Evolutionary conservation across 257 asterid genomes (phyloP).

Genomic region (Scutellaria barbata): DNA sequence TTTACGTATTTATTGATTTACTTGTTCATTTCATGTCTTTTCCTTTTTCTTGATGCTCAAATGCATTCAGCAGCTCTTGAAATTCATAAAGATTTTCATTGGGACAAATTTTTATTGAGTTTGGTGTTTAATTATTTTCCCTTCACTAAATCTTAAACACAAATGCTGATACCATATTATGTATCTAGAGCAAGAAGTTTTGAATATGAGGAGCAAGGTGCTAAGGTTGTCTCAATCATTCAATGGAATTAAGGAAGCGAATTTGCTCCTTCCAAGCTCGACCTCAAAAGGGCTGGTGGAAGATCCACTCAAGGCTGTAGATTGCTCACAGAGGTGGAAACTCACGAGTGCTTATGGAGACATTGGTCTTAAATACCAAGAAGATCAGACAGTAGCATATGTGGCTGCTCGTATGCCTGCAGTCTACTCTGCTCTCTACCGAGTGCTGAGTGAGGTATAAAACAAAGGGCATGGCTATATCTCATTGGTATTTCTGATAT

Average conservation of each 20-base stretch:
- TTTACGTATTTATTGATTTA: neutral
- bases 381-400: constrained; percentile 83
- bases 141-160: neutral
- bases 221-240: constrained; percentile 76
- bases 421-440: constrained; percentile 78
- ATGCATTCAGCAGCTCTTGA: no score
- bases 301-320: constrained; percentile 76
- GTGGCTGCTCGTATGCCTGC: constrained; percentile 99
- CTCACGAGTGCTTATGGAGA: constrained; percentile 72
- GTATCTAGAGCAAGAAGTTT: constrained; percentile 70
- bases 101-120: constrained; percentile 5
- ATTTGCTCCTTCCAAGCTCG: constrained; percentile 73
- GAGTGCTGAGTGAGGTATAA: constrained; percentile 87
- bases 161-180: constrained; percentile 10
- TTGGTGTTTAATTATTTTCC: constrained; percentile 11
- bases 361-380: constrained; percentile 74
- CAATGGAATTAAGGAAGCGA: constrained; percentile 73
- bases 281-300: constrained; percentile 83
- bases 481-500: neutral
- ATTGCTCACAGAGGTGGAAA: constrained; percentile 83
- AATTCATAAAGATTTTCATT: no score
- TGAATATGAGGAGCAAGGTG: constrained; percentile 85
- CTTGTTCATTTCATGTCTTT: neutral
- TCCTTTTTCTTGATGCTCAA: neutral
- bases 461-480: constrained; percentile 25